phyloP scores from a whole-genome alignment of 202 grass and related monocot species.

The Cymbopogon flexuosus region DNA sequence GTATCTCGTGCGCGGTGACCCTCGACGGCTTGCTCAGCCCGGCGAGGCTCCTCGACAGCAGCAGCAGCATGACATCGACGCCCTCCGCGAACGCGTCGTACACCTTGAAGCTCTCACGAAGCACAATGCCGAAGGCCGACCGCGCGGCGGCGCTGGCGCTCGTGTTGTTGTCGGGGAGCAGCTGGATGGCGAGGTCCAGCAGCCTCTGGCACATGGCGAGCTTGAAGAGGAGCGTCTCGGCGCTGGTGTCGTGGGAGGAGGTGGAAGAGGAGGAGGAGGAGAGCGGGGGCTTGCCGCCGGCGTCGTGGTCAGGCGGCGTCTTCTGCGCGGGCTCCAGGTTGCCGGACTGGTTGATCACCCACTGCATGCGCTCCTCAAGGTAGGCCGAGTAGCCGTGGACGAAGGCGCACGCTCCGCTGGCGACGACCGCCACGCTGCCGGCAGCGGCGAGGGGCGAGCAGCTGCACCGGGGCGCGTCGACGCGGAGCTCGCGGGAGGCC shows the following conservation, averaged over 20 bases:
- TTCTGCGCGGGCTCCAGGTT: conserved; percentile 59
- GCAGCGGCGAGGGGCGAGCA: background rate
- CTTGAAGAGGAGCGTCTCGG: conserved; percentile 42
- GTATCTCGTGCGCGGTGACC: conserved; percentile 45
- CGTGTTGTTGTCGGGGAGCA: conserved; percentile 49
- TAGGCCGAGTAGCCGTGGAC: conserved; percentile 67
- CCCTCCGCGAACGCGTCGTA: conserved; percentile 59
- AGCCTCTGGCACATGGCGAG: conserved; percentile 69
- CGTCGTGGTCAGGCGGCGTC: background rate
- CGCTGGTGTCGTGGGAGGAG: background rate
- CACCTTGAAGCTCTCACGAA: conserved; percentile 88
- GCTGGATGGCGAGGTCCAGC: conserved; percentile 74
- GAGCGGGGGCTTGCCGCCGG: background rate
- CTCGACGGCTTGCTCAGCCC: conserved; percentile 38
- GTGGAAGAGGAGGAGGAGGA: background rate
- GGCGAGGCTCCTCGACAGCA: conserved; percentile 6
- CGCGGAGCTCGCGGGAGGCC: conserved; percentile 56
- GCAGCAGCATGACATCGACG: conserved; percentile 36
- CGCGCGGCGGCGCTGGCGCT: conserved; percentile 39
- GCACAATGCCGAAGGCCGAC: conserved; percentile 67
- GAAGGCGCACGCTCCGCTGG: conserved; percentile 40
- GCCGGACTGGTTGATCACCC: conserved; percentile 76
- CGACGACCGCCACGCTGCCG: background rate
- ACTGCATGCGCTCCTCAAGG: conserved; percentile 80
- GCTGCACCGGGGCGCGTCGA: conserved; percentile 45